Evolutionary conservation across 1,284 basidiomycete species (phyloP), one percentile per base, ranked within the genome.

Genomic region (Quambalaria eucalypti): DNA sequence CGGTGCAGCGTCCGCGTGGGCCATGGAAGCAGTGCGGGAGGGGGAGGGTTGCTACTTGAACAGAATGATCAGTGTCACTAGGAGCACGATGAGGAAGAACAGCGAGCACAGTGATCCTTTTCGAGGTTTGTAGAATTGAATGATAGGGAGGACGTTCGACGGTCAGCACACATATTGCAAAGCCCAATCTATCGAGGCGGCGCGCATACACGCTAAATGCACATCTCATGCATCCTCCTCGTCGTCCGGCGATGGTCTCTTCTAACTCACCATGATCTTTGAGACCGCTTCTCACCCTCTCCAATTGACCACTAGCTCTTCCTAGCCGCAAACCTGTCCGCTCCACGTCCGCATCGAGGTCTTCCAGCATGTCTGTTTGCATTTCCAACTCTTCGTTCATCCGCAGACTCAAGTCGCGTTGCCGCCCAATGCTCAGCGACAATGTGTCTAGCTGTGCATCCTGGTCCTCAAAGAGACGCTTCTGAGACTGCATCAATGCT

Each of bases 321-420:
- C 72, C 69, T 2, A 74, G 48, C 14, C 60, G 58, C 25, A 71
- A 48, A 1, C 63, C 69, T 1, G 72, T 74, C 4, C 56, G 33
- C 16, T 73, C 64, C 1, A 58, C 66, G 48, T 62, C 69, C 10
- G 44, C 25, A 30, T 73, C 69, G 19, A 73, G 55, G 5, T 63
- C 66, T 28, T 62, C 51, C 12, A 74, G 44, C 4, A 74, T 51
- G 28, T 66, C 67, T 19, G 63, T 51, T 31, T 74, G 72, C 23
- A 70, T 47, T 28, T 71, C 71, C 16, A 74, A 61, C 57, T 74
- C 72, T 50, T 74, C 68, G 55, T 72, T 71, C 71, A 74, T 72
- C 38, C 64, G 69, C 49, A 74, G 19, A 21, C 66, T 66, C 33
- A 73, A 54, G 28, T 69, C 56, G 46, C 69, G 69, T 54, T 74